Base-by-base conservation (phyloP, 306 rosid species). In the Pterocarpus santalinus region DNA sequence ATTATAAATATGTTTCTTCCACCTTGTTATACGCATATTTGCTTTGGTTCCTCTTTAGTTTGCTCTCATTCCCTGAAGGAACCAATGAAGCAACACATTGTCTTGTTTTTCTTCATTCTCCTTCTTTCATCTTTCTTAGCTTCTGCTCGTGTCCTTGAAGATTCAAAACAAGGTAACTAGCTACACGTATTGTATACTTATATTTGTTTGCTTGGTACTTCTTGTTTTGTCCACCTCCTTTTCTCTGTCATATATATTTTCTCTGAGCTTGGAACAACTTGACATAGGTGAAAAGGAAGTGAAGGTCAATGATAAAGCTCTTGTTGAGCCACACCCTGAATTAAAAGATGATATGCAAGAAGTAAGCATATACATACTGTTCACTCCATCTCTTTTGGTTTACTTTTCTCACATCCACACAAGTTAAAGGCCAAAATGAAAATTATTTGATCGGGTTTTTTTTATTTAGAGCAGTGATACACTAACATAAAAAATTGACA, bases 71-170 rank as follows among this genome's bases (percentile, higher is more conserved):
- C 16, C 11, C 16, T 17, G 43, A 55, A 32, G 38, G 36, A 68
- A 47, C 43, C 61, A 30, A 85, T 75, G 77, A 81, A 73, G 84
- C 89, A 83, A 52, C 92, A 84, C 56, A 73, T 88, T 81, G 9
- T 75, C 74, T 57, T 82, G 49, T 69, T 85, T 60, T 65, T 89
- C 82, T 81, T 71, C 44, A 56, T 71, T 80, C 36, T 89, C 63
- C 81, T 89, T 60, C 57, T 86, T 69, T 68, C 82, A 72, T 71
- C 87, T 60, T 84, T 71, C 55, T 81, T 84, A 13, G 57, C 65
- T 80, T 79, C 87, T 75, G 79, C 89, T 65, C 77, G 77, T 61
- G 56, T 80, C 57, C 83, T 85, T 56, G 52, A 69, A 33, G 70
- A 16, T 81, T 47, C 70, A 74, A 73, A 32, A 87, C 90, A 86